Conservation (phyloP, 2,329 filamentous ascomycete species). For the Chaetothyriales sp. region DNA sequence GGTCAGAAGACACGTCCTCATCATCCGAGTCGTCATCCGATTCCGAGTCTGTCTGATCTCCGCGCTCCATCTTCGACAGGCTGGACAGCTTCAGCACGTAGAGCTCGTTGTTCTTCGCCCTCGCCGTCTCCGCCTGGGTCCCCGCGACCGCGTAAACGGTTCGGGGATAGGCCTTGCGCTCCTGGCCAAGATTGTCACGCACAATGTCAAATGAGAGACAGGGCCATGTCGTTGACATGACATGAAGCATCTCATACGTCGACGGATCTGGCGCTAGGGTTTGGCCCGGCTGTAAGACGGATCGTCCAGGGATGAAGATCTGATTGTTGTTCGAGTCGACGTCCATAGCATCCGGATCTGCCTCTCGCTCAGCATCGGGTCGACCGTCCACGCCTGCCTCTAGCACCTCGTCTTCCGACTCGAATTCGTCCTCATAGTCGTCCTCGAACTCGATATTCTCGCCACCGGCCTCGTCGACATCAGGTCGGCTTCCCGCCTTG, state of each 20-base stretch:
- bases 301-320: constrained; percentile 89
- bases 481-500: constrained; percentile 46
- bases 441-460: constrained; percentile 44
- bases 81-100: constrained; percentile 95
- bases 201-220: constrained; percentile 93
- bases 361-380: constrained; percentile 82
- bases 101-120: constrained; percentile 75
- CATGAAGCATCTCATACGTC: constrained; percentile 97
- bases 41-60: constrained; percentile 52
- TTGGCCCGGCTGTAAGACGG: constrained; percentile 80
- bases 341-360: constrained; percentile 72
- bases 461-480: constrained; percentile 33
- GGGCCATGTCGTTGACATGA: constrained; percentile 84
- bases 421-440: constrained; percentile 91
- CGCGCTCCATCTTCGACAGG: constrained; percentile 69
- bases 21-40: constrained; percentile 56
- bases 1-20: constrained; percentile 55
- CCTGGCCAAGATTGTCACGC: constrained; percentile 69
- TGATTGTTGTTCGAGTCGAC: constrained; percentile 56
- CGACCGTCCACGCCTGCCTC: constrained; percentile 88
- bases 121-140: constrained; percentile 68
- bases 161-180: constrained; percentile 82
- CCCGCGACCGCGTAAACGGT: constrained; percentile 91
- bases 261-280: constrained; percentile 78
- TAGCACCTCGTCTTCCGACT: constrained; percentile 81